Percentiles rank a stretch among this genome's conserved stretches.
Conservation (phyloP, 1,139 yeast genomes). For the Sugiyamaella pinicola region DNA sequence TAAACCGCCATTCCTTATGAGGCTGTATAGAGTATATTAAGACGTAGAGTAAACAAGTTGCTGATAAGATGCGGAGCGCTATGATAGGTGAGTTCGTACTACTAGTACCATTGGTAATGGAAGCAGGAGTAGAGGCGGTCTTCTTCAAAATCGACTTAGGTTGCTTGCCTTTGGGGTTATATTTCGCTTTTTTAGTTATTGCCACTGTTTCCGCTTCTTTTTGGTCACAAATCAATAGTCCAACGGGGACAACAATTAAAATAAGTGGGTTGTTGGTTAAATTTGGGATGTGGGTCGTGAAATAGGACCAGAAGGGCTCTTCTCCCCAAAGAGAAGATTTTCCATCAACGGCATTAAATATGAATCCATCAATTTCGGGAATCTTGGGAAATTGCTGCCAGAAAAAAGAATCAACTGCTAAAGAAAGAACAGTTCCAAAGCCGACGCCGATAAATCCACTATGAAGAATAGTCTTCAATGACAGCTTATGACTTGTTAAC, state of each 20-base stretch:
- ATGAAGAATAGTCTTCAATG: conserved; percentile 40
- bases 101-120: not conserved
- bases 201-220: not conserved
- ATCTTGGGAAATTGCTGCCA: conserved; percentile 44
- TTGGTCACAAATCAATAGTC: conserved; percentile 37
- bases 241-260: conserved; percentile 51
- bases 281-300: conserved; percentile 58
- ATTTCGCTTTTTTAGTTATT: not conserved
- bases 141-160: conserved; percentile 6
- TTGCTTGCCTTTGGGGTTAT: not conserved
- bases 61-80: conserved; percentile 45
- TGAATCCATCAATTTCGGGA: conserved; percentile 76
- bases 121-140: not conserved
- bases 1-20: conserved; percentile 94
- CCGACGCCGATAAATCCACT: conserved; percentile 56
- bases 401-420: conserved; percentile 68
- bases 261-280: conserved; percentile 64
- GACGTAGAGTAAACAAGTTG: conserved; percentile 58
- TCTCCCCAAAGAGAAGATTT: conserved; percentile 81
- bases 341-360: conserved; percentile 73
- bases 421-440: conserved; percentile 55
- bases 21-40: conserved; percentile 74
- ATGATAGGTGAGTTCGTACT: conserved; percentile 19
- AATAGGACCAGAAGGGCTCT: conserved; percentile 72
- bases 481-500: not conserved